Conservation (phyloP, 1,284 basidiomycete species). For the Cystobasidium slooffiae region DNA sequence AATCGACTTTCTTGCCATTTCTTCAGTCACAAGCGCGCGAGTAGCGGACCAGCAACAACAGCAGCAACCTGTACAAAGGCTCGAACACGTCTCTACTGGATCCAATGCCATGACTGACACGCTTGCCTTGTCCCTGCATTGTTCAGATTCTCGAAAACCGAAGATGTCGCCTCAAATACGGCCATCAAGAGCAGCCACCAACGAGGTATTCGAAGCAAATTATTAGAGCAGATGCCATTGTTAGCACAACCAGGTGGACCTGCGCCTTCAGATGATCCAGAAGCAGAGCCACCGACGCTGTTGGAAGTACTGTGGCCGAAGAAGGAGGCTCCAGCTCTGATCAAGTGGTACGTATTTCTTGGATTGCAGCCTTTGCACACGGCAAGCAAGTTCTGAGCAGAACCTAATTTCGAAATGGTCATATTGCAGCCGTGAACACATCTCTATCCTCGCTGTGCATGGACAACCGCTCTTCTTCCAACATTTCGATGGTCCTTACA, state of each 20-base stretch:
- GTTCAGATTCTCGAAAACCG: constrained; percentile 71
- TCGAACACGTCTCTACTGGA: too few species aligned
- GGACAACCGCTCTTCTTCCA: constrained; percentile 92
- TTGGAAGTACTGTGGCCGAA: constrained; percentile 97
- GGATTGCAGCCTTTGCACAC: neutral
- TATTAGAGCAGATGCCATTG: constrained; percentile 84
- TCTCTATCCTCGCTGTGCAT: constrained; percentile 87
- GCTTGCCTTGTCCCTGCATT: constrained; percentile 18
- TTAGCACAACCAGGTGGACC: constrained; percentile 52
- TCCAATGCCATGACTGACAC: neutral
- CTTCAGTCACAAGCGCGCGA: too few species aligned
- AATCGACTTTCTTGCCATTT: too few species aligned
- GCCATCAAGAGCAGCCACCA: constrained; percentile 94
- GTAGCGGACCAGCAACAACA: neutral
- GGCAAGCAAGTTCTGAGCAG: neutral
- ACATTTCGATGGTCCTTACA: constrained; percentile 91
- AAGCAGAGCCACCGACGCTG: constrained; percentile 62
- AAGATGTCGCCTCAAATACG: constrained; percentile 90
- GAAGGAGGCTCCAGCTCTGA: constrained; percentile 89
- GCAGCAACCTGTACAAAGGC: neutral
- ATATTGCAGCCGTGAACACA: constrained; percentile 79
- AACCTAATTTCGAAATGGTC: neutral
- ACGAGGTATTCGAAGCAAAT: constrained; percentile 76
- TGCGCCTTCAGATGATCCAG: constrained; percentile 50
- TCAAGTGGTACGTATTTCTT: constrained; percentile 81